Base-by-base conservation (phyloP, 2,329 filamentous ascomycete genomes). In the Colletotrichum cuscutae region DNA sequence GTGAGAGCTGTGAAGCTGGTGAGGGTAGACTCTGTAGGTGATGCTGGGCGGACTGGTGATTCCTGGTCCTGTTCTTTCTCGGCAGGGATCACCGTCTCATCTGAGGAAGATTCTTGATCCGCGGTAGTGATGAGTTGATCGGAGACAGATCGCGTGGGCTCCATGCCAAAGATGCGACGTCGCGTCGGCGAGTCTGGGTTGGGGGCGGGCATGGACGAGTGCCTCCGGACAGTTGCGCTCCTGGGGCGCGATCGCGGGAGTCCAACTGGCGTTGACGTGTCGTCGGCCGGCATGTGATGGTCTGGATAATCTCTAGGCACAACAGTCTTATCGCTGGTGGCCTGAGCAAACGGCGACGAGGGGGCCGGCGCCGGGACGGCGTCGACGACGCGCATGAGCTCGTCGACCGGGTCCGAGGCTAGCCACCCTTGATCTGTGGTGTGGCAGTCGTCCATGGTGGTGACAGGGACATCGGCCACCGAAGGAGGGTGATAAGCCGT, bases 11-110 rank as follows among this genome's bases (percentile, higher is more conserved):
- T 77, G 11, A 78, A 56, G 49, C 75, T 77, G 5, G 80, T 82
- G 7, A 79, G 66, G 32, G 76, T 77, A 3, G 81, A 82, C n/a
- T 77, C 76, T 11, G 80, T 80, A 5, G 81, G 79, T 19, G 80
- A 80, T 6, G 78, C 77, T 28, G 81, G 74, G 28, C 42, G 57
- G 4, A 30, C 11, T 12, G 49, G n/a, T 3, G 60, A 8, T 22
- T 67, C 65, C 6, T 54, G 53, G 9, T 60, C 53, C 4, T 70
- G 66, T 8, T 65, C 13, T 24, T 28, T 19, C 19, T 53, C 19
- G n/a, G 67, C 37, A 42, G 65, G 42, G 4, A 72, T 58, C 5
- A 72, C 28, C 8, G 72, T 72, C 54, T 74, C 72, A 46, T 74
- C 68, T 19, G 68, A 72, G 2, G 68, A 68, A 7, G 62, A 67